Evolutionary conservation across 2,329 filamentous ascomycete species (phyloP).

Genomic region (Didymosphaeria variabile): DNA sequence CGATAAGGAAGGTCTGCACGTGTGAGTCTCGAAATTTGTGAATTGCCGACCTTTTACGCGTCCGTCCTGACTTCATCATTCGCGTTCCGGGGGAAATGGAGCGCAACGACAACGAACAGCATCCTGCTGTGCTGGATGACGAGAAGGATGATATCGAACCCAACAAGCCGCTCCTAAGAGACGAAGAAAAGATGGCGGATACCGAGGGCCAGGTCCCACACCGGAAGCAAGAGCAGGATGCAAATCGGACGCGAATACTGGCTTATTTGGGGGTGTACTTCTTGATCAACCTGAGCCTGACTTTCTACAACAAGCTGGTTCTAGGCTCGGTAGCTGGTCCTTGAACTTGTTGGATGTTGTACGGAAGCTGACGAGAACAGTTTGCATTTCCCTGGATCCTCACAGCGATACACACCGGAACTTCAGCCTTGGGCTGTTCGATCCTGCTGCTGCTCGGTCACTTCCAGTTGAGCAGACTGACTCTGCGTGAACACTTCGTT

Average conservation of each 20-base stretch:
- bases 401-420: conserved; percentile 9
- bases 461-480: conserved; percentile 8
- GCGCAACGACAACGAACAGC: not conserved
- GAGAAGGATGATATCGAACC: not conserved
- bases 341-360: not conserved
- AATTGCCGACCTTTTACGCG: not conserved
- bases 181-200: conserved; percentile 4
- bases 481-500: conserved; percentile 3
- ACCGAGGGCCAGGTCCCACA: not conserved
- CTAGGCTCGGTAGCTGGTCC: not conserved
- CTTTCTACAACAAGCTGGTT: conserved; percentile 11
- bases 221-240: not conserved
- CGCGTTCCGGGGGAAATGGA: not conserved
- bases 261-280: conserved; percentile 5
- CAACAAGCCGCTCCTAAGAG: not conserved
- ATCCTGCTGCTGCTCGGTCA: conserved; percentile 5
- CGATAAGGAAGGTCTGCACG: conserved; percentile 12
- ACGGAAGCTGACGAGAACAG: not conserved
- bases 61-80: not conserved
- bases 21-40: not conserved
- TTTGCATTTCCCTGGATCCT: conserved; percentile 13
- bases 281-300: conserved; percentile 8
- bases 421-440: conserved; percentile 5
- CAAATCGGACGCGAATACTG: not conserved
- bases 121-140: not conserved